phyloP scores from a whole-genome alignment of 1,139 yeast species.

The Geotrichum candidum region DNA sequence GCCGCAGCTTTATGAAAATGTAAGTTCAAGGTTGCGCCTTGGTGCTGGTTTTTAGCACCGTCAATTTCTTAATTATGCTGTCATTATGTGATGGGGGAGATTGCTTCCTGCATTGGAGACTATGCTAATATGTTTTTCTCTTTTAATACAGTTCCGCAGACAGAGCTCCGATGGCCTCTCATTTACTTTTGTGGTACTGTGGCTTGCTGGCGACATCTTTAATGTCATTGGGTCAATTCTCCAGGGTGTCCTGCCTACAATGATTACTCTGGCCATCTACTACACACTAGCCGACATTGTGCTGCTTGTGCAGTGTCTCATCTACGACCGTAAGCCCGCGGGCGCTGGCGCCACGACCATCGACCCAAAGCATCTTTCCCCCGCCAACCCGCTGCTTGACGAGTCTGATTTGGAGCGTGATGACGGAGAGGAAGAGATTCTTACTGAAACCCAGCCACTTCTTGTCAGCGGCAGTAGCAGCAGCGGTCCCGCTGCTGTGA shows the following conservation, averaged over 20 bases:
- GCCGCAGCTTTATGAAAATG: slow-evolving; percentile 90
- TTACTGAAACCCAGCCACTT: slow-evolving; percentile 5
- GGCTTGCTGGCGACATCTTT: slow-evolving; percentile 89
- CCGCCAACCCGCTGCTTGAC: slow-evolving; percentile 80
- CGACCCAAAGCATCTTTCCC: slow-evolving; percentile 76
- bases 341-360: slow-evolving; percentile 43
- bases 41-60: neutral
- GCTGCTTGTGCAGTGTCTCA: slow-evolving; percentile 71
- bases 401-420: slow-evolving; percentile 46
- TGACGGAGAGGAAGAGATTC: slow-evolving; percentile 18
- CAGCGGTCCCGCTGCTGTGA: neutral
- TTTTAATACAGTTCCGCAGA: slow-evolving; percentile 48
- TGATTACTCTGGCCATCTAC: slow-evolving; percentile 78
- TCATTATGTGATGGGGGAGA: neutral
- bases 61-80: neutral
- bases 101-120: neutral
- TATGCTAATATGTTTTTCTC: neutral
- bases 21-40: slow-evolving; percentile 21
- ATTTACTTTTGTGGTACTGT: slow-evolving; percentile 68
- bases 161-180: slow-evolving; percentile 85
- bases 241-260: slow-evolving; percentile 87
- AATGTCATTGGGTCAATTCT: slow-evolving; percentile 82
- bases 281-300: slow-evolving; percentile 88
- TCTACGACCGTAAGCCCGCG: slow-evolving; percentile 52
- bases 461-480: neutral